Base-by-base conservation (phyloP, 371 early-diverging fungal genomes). In the Saksenaea oblongispora region DNA sequence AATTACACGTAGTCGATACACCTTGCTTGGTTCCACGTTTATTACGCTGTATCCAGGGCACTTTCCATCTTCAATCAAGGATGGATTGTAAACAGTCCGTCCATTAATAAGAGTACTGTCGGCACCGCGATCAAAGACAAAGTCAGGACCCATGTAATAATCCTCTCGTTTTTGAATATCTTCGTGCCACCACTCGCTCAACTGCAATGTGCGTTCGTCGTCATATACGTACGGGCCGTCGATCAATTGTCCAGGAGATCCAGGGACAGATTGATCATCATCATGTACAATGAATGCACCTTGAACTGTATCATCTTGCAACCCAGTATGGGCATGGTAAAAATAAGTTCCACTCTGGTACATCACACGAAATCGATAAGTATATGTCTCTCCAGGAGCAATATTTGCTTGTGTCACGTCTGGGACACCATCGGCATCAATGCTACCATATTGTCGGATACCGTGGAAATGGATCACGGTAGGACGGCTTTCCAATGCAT, bases 391-490 rank as follows among this genome's bases (percentile, higher is more conserved):
- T 1, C 84, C 84, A 1, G 83, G 78, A 7, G 71, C 66, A 36
- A 87, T 86, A 0, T 83, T 74, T 28, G 73, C 62, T 60, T 87
- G 87, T 10, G 84, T 87, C 44, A 83, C 62, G 15, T 70, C 77
- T 4, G 88, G 81, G 8, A 85, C 86, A n/a, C 92, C 92, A 61
- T 82, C 82, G 0, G 79, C 55, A 42, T 63, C 58, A 11, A 62
- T 59, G 1, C 74, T 70, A 9, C 75, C 74, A 9, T 67, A 62
- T 44, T 82, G 79, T 2, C 69, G 65, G 34, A 82, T 78, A 34
- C 82, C 79, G 34, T 82, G 82, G 54, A 75, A 69, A 61, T 82
- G 82, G 36, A 82, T 58, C 9, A 66, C 64, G 5, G 72, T 67
- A 1, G 73, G 51, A 9, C 35, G 64, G 4, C 28, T 13, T 15